Evolutionary conservation across 2,329 filamentous ascomycete species (phyloP).

Genomic region (Trichophyton mentagrophytes): DNA sequence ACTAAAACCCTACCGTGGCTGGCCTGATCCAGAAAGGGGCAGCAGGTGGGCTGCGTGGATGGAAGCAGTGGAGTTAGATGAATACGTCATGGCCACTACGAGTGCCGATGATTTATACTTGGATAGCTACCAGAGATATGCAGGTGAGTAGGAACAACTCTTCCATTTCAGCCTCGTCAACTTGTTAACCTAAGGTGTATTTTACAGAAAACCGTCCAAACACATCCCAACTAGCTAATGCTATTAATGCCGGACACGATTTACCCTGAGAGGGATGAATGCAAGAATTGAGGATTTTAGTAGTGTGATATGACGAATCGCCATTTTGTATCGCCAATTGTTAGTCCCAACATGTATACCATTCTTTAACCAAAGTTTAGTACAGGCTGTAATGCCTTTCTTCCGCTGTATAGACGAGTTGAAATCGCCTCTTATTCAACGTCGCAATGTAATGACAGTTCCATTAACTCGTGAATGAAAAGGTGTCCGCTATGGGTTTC

Average conservation of each 20-base stretch:
- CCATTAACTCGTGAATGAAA: too few relatives aligned
- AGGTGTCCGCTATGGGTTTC: too few relatives aligned
- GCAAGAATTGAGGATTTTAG: neutral
- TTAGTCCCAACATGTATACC: neutral
- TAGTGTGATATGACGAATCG: neutral
- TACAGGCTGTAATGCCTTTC: neutral
- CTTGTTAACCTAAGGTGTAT: constrained; percentile 4
- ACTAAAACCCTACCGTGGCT: constrained; percentile 51
- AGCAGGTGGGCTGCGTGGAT: constrained; percentile 59
- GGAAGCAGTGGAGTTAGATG: constrained; percentile 52
- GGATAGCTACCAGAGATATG: constrained; percentile 54
- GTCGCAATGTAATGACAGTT: too few relatives aligned
- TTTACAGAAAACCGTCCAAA: constrained; percentile 45
- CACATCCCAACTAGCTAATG: constrained; percentile 46
- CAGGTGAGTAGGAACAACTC: constrained; percentile 30
- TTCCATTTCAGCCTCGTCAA: neutral
- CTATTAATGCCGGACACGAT: constrained; percentile 44
- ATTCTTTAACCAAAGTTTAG: neutral
- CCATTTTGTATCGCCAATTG: neutral
- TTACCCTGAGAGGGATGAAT: constrained; percentile 32
- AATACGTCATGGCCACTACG: constrained; percentile 53
- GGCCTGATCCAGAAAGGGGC: constrained; percentile 50
- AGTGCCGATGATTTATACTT: constrained; percentile 54
- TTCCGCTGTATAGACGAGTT: neutral
- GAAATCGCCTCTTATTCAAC: too few relatives aligned